Evolutionary conservation across 192 early-diverging fungal species (phyloP).

Genomic region (Allomyces javanicus): DNA sequence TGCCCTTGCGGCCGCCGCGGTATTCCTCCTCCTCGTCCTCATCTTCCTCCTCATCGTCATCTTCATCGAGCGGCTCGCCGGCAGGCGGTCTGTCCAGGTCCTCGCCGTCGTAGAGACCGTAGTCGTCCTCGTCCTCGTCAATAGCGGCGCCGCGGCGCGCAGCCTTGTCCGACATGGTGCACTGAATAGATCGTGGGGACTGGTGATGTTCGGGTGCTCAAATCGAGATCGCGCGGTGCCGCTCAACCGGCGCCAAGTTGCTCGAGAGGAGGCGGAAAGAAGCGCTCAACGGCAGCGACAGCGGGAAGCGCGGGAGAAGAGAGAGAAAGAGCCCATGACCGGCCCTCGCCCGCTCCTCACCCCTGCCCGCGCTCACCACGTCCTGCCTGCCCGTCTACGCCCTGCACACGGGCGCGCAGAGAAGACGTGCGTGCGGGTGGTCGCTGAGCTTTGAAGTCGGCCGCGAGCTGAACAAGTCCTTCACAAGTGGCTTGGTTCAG

Average conservation of each 20-base stretch:
- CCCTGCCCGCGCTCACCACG: constrained; percentile 2
- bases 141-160: constrained; percentile 12
- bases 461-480: background rate
- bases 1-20: background rate
- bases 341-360: background rate
- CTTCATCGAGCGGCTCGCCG: background rate
- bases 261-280: background rate
- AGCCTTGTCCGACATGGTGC: no score
- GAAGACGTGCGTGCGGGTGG: background rate
- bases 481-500: constrained; percentile 1
- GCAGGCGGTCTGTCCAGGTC: background rate
- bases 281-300: constrained; percentile 1
- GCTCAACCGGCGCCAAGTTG: constrained; percentile 1
- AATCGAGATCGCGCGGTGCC: no score
- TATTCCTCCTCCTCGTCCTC: constrained; percentile 14
- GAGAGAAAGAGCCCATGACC: background rate
- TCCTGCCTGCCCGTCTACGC: constrained; percentile 4
- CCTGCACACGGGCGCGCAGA: constrained; percentile 1
- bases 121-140: constrained; percentile 21
- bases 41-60: constrained; percentile 32
- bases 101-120: constrained; percentile 8
- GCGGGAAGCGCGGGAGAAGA: background rate
- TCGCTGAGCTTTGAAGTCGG: constrained; percentile 1
- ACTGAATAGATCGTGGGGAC: no score
- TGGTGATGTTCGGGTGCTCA: no score